A percentile compares a stretch with the other conserved stretches of the same genome.
These are phyloP conservation scores for Citrus trifoliata DNA, from an alignment of 345 rosid genomes.

Conservation along the genomic window DNA sequence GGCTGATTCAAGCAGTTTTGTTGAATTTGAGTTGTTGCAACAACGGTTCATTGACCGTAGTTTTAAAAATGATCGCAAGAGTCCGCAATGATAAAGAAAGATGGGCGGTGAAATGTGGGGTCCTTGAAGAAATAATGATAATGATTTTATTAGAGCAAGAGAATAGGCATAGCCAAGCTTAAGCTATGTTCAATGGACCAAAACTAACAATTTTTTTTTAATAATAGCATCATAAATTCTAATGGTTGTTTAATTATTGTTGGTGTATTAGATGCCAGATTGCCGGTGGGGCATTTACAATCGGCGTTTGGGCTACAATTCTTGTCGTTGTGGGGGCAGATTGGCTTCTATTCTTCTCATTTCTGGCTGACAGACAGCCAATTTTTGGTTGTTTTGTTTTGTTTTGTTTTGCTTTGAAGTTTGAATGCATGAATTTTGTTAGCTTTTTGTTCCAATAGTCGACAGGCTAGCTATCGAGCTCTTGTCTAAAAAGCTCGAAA, in stretches of 20 bases:
- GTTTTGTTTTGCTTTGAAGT: background rate
- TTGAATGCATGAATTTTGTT: background rate
- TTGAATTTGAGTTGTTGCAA: background rate
- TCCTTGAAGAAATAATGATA: background rate
- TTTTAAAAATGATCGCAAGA: too few relatives aligned
- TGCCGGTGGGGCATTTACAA: background rate
- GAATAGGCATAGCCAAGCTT: too few relatives aligned
- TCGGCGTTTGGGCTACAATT: background rate
- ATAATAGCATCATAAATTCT: background rate
- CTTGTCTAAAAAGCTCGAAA: background rate
- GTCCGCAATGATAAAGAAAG: too few relatives aligned
- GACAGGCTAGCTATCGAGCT: background rate
- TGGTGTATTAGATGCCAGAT: background rate
- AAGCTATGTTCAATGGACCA: background rate
- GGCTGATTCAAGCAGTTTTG: background rate
- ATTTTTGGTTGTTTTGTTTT: background rate
- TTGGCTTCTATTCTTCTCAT: background rate
- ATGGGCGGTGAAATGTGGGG: background rate
- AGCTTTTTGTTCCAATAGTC: background rate
- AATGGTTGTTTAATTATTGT: background rate
- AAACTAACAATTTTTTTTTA: background rate
- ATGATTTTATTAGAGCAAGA: background rate
- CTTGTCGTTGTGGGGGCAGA: background rate
- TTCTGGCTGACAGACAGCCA: conserved; percentile 8
- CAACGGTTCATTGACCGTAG: background rate